These are phyloP conservation scores for Elsinoe arachidis DNA, from an alignment of 2,329 filamentous ascomycete genomes.

Conservation along the genomic window DNA sequence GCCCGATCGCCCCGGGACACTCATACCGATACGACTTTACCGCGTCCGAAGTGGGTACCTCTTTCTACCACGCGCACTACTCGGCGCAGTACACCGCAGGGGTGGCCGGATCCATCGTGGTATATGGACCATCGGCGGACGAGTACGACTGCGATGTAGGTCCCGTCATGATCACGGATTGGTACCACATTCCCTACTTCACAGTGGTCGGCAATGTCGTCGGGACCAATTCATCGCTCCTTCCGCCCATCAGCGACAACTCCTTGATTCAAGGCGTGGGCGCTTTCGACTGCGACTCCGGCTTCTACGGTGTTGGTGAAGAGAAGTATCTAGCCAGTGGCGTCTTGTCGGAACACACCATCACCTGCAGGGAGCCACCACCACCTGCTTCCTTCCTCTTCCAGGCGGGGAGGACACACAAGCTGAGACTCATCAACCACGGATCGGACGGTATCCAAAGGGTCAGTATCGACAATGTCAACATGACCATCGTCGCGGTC, in stretches of 20 bases:
- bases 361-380: not conserved
- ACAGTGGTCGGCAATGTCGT: constrained; percentile 18
- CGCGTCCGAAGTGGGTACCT: constrained; percentile 7
- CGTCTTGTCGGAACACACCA: not conserved
- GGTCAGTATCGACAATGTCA: constrained; percentile 50
- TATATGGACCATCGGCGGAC: constrained; percentile 30
- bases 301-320: constrained; percentile 17
- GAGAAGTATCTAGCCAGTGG: constrained; percentile 16
- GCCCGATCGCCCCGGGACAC: constrained; percentile 22
- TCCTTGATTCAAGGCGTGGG: constrained; percentile 3
- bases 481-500: constrained; percentile 54
- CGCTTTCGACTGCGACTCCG: not conserved
- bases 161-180: constrained; percentile 31
- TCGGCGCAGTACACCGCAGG: constrained; percentile 24
- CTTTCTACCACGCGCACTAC: constrained; percentile 11
- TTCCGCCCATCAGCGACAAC: too few relatives aligned
- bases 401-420: constrained; percentile 29
- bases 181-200: constrained; percentile 15
- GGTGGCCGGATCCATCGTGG: constrained; percentile 28
- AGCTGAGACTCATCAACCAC: constrained; percentile 37
- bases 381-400: constrained; percentile 24
- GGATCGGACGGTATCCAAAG: constrained; percentile 26
- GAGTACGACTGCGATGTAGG: constrained; percentile 30
- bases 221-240: constrained; percentile 18
- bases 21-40: constrained; percentile 23